Base-by-base conservation (phyloP, 2,329 filamentous ascomycete species). In the Paecilomyces dactylethromorphus region DNA sequence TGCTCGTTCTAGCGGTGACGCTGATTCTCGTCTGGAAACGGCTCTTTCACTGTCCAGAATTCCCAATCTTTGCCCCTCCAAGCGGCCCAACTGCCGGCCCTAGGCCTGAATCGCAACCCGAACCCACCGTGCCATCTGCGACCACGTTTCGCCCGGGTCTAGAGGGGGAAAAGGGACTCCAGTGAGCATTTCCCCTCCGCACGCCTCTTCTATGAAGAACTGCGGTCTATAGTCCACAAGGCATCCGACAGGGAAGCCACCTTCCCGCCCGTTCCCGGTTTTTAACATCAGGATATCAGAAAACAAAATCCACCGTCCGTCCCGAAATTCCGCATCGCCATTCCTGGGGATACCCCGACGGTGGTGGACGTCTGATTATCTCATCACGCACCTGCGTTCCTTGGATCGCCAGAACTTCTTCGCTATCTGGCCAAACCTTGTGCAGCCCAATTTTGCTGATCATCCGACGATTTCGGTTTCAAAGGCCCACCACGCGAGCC, bases 371-470 rank as follows among this genome's bases (percentile, higher is more conserved):
- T 15, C n/a, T 22, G 21, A 52, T 52, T 52, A 52, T 52, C 50
- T 52, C 50, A 52, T 52, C 50, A 26, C 26, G 13, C 50, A 21
- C 50, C 50, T 52, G n/a, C 39, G 39, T 45, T 61, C 62, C 63
- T 62, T 66, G 56, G 54, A 60, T 58, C 58, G 62, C 58, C 57
- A 55, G 53, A 50, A 8, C 21, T 22, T 15, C 31, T 49, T 55
- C 15, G 53, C 55, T 58, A 63, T 62, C 62, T 60, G 60, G 58
- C 33, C 54, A 60, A 60, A 59, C 57, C 55, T 53, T 63, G 56
- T 59, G 61, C 58, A 63, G 62, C 56, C 52, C 55, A 57, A 59
- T 62, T 59, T 57, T 56, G 66, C 59, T 64, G 65, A 67, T 67
- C 66, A 64, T 65, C 64, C 66, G 65, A 64, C 60, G 60, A 49